Conservation (phyloP, 345 rosid genomes). For the Gossypioides kirkii region DNA sequence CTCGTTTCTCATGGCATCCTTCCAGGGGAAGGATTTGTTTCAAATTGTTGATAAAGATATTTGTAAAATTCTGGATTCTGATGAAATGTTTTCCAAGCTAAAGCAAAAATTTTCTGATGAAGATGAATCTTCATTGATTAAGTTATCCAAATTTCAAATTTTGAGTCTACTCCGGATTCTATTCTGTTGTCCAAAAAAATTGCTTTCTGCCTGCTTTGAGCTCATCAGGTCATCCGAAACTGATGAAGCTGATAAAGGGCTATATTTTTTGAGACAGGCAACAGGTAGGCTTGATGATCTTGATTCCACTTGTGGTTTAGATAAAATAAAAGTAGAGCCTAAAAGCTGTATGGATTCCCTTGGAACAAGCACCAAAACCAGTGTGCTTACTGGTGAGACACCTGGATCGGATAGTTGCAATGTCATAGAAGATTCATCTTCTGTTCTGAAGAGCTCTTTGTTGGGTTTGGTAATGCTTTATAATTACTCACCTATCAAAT, state of each 20-base stretch:
- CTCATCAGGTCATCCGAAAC: slow-evolving; percentile 45
- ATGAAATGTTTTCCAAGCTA: slow-evolving; percentile 46
- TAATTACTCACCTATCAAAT: neutral
- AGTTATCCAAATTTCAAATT: slow-evolving; percentile 54
- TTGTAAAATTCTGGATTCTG: slow-evolving; percentile 47
- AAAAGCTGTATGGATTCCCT: slow-evolving; percentile 32
- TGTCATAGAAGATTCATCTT: slow-evolving; percentile 31
- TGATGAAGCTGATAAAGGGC: slow-evolving; percentile 54
- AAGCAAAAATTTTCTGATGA: slow-evolving; percentile 55
- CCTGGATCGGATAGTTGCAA: slow-evolving; percentile 24
- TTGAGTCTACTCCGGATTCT: slow-evolving; percentile 58
- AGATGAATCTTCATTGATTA: slow-evolving; percentile 44
- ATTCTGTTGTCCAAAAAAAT: slow-evolving; percentile 56
- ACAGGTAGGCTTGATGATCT: slow-evolving; percentile 38
- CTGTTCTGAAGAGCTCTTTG: slow-evolving; percentile 45
- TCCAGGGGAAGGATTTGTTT: slow-evolving; percentile 46
- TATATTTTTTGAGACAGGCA: slow-evolving; percentile 57
- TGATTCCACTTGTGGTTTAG: slow-evolving; percentile 23
- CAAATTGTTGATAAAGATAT: slow-evolving; percentile 53
- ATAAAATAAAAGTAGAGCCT: slow-evolving; percentile 30
- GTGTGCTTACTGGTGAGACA: slow-evolving; percentile 28
- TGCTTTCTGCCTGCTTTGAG: slow-evolving; percentile 75
- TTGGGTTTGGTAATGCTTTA: slow-evolving; percentile 63
- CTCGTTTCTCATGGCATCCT: slow-evolving; percentile 55
- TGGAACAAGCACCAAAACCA: slow-evolving; percentile 29